Percentiles rank a stretch among this genome's conserved stretches.
These are phyloP conservation scores for Triticum monococcum DNA, from an alignment of 176 grass and related monocot species.

Conservation along the genomic window DNA sequence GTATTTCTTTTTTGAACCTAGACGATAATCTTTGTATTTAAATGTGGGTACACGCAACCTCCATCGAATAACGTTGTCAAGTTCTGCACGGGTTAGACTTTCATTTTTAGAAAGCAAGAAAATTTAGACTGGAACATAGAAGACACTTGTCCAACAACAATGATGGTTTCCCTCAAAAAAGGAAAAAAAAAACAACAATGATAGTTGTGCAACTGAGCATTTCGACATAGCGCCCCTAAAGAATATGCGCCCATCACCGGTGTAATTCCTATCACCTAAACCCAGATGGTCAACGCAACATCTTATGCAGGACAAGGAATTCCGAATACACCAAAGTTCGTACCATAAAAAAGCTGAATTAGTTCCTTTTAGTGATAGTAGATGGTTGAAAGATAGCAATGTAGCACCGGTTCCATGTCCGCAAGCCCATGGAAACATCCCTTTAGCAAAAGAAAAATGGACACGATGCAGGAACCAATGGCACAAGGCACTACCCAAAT, in stretches of 20 bases:
- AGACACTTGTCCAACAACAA: background rate
- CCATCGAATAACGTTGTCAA: background rate
- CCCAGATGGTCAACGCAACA: background rate
- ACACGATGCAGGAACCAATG: background rate
- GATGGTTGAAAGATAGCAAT: background rate
- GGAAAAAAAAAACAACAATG: background rate
- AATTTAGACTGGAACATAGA: background rate
- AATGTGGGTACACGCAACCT: background rate
- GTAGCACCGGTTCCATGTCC: background rate
- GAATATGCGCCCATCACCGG: background rate
- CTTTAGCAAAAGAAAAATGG: background rate
- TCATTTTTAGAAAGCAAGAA: background rate
- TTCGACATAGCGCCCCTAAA: background rate
- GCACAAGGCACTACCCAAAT: background rate
- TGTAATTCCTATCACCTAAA: background rate
- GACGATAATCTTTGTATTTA: no score
- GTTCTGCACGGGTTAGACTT: background rate
- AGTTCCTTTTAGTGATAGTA: background rate
- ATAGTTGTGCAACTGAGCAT: background rate
- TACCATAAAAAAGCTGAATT: background rate
- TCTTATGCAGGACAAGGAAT: background rate
- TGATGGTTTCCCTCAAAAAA: background rate
- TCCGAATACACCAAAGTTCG: background rate
- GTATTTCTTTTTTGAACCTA: background rate
- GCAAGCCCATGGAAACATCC: no score